Base-by-base conservation (phyloP, 306 rosid species). In the Parietaria judaica region DNA sequence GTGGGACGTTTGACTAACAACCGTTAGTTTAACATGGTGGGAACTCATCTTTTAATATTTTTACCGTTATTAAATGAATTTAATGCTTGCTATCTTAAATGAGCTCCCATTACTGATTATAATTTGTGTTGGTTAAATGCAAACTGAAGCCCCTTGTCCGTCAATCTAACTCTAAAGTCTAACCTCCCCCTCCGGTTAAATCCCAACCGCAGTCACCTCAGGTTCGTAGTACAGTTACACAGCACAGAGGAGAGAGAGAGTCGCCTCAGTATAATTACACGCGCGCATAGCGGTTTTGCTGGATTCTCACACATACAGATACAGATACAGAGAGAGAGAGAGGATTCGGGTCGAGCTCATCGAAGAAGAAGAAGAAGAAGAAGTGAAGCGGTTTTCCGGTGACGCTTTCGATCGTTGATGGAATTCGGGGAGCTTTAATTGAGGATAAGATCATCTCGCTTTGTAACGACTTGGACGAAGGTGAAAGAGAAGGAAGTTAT, bases 251-350 rank as follows among this genome's bases (percentile, higher is more conserved):
- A 71, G 64, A 60, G 36, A 51, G 55, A 60, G 54, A 72, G 81
- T 60, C 74, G 72, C 74, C 78, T 66, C 6, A 11, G 8, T 11
- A 23, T 65, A 64, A 78, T 72, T 78, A 67, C 84, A 77, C 75
- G 80, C 76, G 83, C 68, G 77, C 84, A 70, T 60, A 75, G 75
- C 63, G 75, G 63, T 48, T 57, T 64, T 62, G 70, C 67, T 72
- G 67, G 69, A 69, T 65, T 78, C 80, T 43, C 36, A 31, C 36
- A 76, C 45, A 41, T 8, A 4, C 53, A 49, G 4, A 49, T 11
- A 49, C n/a, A 49, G 53, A 49, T 1, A 49, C n/a, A 49, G 53
- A 49, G 53, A 49, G 53, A 49, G 52, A 49, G 8, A 49, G 45
- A 1, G 45, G 53, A 1, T 49, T 49, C 50, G 53, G 3, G 45